Conservation (phyloP, 495 filamentous ascomycete genomes). For the Parachaetomium inaequale region DNA sequence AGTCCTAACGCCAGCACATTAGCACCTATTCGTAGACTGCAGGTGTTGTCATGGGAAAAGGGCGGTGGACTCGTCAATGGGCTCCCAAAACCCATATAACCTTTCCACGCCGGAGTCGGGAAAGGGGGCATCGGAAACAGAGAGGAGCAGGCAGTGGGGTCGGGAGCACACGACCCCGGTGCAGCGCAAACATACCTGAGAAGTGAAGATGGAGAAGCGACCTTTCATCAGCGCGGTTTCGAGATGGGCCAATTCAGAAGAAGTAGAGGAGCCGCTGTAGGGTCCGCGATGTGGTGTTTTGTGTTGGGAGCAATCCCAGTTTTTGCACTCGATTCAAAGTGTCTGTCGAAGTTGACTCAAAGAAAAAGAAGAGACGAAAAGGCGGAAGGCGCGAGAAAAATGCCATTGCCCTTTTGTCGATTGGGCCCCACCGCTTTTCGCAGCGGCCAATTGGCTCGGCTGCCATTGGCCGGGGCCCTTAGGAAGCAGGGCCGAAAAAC, state of each 20-base stretch:
- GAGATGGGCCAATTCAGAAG: constrained; percentile 27
- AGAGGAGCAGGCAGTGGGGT: constrained; percentile 13
- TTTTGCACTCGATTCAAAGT: background rate
- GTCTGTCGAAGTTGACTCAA: constrained; percentile 4
- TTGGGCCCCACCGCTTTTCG: constrained; percentile 16
- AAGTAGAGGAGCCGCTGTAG: constrained; percentile 7
- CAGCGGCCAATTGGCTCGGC: constrained; percentile 10
- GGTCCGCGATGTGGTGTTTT: constrained; percentile 1
- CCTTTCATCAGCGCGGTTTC: constrained; percentile 84
- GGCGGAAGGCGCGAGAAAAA: constrained; percentile 12
- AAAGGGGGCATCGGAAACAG: constrained; percentile 8
- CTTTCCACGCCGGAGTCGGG: background rate
- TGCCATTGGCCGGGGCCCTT: constrained; percentile 14
- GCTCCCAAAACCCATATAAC: background rate
- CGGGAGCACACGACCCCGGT: constrained; percentile 1
- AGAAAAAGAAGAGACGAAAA: constrained; percentile 12
- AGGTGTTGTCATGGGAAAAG: constrained; percentile 8
- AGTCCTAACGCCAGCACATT: constrained; percentile 61
- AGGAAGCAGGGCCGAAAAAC: constrained; percentile 9
- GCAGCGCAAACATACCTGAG: constrained; percentile 63
- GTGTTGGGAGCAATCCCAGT: background rate
- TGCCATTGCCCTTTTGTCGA: constrained; percentile 10
- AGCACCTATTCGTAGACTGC: constrained; percentile 22
- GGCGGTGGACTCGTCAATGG: background rate
- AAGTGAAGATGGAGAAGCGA: constrained; percentile 90